phyloP scores from a whole-genome alignment of 805 yeast species.

The Komagataella mondaviorum region DNA sequence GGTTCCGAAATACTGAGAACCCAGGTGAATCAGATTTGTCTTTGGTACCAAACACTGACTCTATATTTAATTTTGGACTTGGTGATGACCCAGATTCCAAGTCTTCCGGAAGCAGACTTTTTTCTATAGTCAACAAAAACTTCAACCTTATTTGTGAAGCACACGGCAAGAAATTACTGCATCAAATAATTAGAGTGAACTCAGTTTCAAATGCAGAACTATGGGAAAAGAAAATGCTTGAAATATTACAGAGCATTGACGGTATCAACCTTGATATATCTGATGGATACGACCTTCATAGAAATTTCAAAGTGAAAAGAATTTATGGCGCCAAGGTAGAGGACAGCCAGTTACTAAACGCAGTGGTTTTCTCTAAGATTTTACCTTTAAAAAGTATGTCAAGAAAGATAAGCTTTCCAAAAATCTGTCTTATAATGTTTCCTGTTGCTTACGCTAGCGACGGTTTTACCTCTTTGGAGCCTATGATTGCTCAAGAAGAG shows the following conservation, averaged over 20 bases:
- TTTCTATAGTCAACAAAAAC: constrained; percentile 4
- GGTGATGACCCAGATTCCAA: background rate
- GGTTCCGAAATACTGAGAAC: background rate
- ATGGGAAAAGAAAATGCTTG: constrained; percentile 49
- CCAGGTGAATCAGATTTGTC: background rate
- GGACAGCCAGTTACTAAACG: constrained; percentile 55
- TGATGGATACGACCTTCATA: constrained; percentile 71
- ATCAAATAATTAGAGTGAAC: constrained; percentile 52
- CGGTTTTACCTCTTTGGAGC: constrained; percentile 61
- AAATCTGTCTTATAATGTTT: constrained; percentile 72
- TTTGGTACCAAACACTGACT: background rate
- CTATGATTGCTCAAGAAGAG: constrained; percentile 75
- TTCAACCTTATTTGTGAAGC: constrained; percentile 13
- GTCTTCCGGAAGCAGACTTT: background rate
- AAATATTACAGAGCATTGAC: constrained; percentile 40
- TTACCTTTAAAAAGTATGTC: constrained; percentile 77
- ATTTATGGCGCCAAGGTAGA: constrained; percentile 61
- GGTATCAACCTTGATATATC: constrained; percentile 44
- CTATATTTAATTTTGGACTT: background rate
- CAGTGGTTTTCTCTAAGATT: constrained; percentile 73
- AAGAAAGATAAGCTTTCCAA: constrained; percentile 45
- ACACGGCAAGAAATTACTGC: constrained; percentile 37
- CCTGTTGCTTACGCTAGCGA: constrained; percentile 60
- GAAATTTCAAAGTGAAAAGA: constrained; percentile 76
- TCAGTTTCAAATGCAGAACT: constrained; percentile 28